Evolutionary conservation across 1,139 yeast species (phyloP), one percentile per base, ranked within the genome.

Genomic region (Magnusiomyces sp.): DNA sequence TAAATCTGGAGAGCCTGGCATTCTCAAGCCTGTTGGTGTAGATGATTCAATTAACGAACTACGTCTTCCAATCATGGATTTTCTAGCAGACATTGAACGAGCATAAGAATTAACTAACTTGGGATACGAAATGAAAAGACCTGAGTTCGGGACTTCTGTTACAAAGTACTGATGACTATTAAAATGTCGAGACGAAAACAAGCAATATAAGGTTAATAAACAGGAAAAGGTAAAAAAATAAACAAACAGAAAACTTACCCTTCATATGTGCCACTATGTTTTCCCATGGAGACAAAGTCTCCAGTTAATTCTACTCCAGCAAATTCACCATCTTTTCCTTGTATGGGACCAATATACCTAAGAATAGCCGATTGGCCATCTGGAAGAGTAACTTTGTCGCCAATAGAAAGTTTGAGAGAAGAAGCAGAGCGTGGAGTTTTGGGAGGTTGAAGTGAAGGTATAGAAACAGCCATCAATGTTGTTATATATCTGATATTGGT

Each of bases 241-340:
- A 89, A 89, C 36, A 89, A 65, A n/a, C n/a, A 0, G 23, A 9
- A 14, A 4, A 42, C 50, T 10, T 34, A 36, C 19, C 66, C 94
- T 43, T 79, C 74, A 45, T 79, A 77, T 29, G 73, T 71, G 7
- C 98, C 98, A 57, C 79, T 76, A 61, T 92, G 89, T 62, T 86
- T 84, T 11, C 98, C 98, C 46, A 79, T 72, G 4, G 60, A 61
- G 1, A 74, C 70, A 19, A 83, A 81, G 4, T 83, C 78, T 2
- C 87, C 90, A 10, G 76, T 61, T 45, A 92, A 70, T 63, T 92
- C 97, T 3, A 92, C 75, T 0, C 98, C 98, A 3, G 90, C 96
- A 69, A 83, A 92, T n/a, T 73, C 70, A 0, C 96, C 96, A 5
- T 69, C 66, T 60, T 86, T 88, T 31, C 83, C 84, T 33, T 80